Evolutionary conservation across 2,329 filamentous ascomycete species (phyloP), one percentile per base, ranked within the genome.

Genomic region (Bipolaris sorokiniana): DNA sequence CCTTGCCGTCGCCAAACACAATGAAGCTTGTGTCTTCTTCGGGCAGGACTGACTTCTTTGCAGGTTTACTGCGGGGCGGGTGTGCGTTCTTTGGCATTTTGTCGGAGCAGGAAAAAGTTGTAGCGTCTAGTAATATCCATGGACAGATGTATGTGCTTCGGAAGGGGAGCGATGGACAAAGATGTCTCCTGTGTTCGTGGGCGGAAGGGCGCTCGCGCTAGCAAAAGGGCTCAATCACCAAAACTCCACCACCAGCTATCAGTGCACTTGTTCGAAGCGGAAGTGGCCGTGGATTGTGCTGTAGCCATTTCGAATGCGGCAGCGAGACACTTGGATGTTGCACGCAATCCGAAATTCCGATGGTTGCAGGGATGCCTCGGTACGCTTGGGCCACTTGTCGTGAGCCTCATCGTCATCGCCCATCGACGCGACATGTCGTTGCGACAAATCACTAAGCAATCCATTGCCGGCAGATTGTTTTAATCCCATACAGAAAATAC

Each of bases 51-150:
- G 76, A 71, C 40, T 81, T 81, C 62, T 78, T 79, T 44, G 73
- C 68, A 18, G 68, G 63, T 49, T 73, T 74, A 22, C 71, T 66
- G 56, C 80, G 78, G 18, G 80, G 79, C 26, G 79, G 76, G 60
- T 82, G 80, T 48, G 79, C 77, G 68, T 82, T 82, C 62, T 81
- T 82, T 42, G 79, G 78, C 80, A 82, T 82, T 40, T 34, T 67
- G 47, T 34, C 46, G 26, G 49, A 18, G 28, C 7, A 36, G 22
- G 23, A 33, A 50, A 41, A 49, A 48, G 37, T 11, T 38, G 34
- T 15, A 5, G 38, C 3, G 18, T 9, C n/a, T n/a, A 6, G n/a
- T 5, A 28, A 42, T 42, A 20, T 59, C 55, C 64, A 64, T 65
- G 23, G 38, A 59, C 42, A 46, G 18, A 42, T n/a, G 20, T 26